Evolutionary conservation across 1,284 basidiomycete species (phyloP).

Genomic region (Anthracocystis walkeri): DNA sequence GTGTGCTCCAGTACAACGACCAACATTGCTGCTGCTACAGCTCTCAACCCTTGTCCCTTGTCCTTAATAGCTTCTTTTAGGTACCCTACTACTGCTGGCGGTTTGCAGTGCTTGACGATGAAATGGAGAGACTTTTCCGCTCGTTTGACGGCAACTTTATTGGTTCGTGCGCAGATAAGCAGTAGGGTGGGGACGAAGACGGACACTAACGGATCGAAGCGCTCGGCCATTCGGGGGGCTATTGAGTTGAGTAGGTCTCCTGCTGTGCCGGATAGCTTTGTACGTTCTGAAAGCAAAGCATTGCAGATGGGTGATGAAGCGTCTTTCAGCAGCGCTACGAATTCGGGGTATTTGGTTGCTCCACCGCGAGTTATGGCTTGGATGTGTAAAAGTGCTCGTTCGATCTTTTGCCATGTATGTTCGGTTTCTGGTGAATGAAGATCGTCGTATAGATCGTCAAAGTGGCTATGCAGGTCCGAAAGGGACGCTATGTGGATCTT

Average conservation of each 20-base stretch:
- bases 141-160: constrained; percentile 72
- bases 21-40: constrained; percentile 39
- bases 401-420: constrained; percentile 63
- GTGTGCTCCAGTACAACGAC: constrained; percentile 65
- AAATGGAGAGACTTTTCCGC: constrained; percentile 71
- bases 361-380: constrained; percentile 62
- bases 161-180: constrained; percentile 71
- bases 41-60: constrained; percentile 61
- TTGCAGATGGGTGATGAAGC: constrained; percentile 42
- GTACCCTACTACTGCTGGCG: constrained; percentile 67
- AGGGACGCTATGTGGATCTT: constrained; percentile 25
- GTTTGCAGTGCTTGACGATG: constrained; percentile 71
- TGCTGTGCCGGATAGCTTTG: constrained; percentile 71
- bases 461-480: constrained; percentile 23
- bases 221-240: constrained; percentile 70
- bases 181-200: constrained; percentile 72
- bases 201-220: constrained; percentile 70
- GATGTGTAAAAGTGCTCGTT: constrained; percentile 49
- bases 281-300: constrained; percentile 72
- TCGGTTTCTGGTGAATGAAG: constrained; percentile 55
- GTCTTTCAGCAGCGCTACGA: constrained; percentile 45
- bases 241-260: constrained; percentile 72
- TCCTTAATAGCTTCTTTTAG: constrained; percentile 70
- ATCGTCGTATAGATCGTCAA: constrained; percentile 25
- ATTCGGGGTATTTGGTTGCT: constrained; percentile 55